Conservation (phyloP, 345 rosid genomes). For the Eucalyptus marginata region DNA sequence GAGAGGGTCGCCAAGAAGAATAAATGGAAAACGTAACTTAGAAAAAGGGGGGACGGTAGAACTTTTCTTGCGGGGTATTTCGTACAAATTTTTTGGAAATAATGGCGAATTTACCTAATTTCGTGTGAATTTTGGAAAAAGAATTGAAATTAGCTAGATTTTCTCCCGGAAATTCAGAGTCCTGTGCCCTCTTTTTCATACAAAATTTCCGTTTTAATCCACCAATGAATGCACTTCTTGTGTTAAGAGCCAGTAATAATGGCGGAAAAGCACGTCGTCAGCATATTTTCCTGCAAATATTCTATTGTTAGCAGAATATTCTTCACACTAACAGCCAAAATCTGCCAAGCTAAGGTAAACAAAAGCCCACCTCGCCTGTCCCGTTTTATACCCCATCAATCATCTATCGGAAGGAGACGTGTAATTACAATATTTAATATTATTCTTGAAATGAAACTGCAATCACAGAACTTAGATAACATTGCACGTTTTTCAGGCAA, state of each 20-base stretch:
- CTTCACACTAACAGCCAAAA: neutral
- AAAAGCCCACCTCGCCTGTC: neutral
- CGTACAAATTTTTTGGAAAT: too few species aligned
- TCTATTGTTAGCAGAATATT: neutral
- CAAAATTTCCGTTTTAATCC: neutral
- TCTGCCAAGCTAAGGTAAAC: neutral
- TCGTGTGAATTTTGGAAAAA: neutral
- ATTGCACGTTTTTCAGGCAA: neutral
- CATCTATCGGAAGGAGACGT: neutral
- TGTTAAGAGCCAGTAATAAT: neutral
- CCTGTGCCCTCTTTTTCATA: neutral
- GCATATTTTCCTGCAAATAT: neutral
- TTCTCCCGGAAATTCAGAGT: neutral
- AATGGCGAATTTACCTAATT: neutral
- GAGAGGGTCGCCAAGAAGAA: neutral
- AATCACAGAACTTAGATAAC: neutral
- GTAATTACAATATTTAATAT: neutral
- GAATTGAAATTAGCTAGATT: neutral
- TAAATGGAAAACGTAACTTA: neutral
- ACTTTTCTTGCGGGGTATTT: neutral
- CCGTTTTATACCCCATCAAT: neutral
- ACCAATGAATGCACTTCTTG: neutral
- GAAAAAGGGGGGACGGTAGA: neutral
- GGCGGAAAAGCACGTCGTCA: neutral
- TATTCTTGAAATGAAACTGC: neutral